Percentiles rank a stretch among this genome's conserved stretches.
These are phyloP conservation scores for Penicillium paradoxum DNA, from an alignment of 495 filamentous ascomycete species.

Conservation along the genomic window DNA sequence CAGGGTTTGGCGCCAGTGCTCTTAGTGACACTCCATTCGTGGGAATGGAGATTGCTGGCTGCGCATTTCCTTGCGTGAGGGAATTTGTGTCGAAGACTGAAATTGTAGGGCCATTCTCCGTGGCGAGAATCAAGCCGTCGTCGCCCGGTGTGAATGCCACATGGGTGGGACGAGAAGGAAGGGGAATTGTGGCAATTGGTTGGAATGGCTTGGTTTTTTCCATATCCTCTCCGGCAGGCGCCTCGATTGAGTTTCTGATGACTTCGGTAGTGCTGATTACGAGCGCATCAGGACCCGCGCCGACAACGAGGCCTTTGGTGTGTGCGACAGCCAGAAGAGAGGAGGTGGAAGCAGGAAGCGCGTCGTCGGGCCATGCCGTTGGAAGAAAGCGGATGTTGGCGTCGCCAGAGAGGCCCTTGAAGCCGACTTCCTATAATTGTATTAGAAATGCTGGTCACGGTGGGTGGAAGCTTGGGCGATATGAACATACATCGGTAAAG, in stretches of 20 bases:
- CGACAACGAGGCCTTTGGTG: slow-evolving; percentile 75
- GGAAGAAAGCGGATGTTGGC: slow-evolving; percentile 75
- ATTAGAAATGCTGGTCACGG: slow-evolving; percentile 6
- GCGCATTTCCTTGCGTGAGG: slow-evolving; percentile 59
- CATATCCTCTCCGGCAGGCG: slow-evolving; percentile 50
- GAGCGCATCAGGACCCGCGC: slow-evolving; percentile 76
- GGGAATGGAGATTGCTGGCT: slow-evolving; percentile 64
- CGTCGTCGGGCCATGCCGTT: slow-evolving; percentile 67
- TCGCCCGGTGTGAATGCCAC: slow-evolving; percentile 85
- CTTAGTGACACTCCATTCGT: slow-evolving; percentile 73
- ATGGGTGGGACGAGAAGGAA: slow-evolving; percentile 77
- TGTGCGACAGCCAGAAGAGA: slow-evolving; percentile 85
- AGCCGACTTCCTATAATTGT: slow-evolving; percentile 64
- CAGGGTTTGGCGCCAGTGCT: slow-evolving; percentile 75
- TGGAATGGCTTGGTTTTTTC: slow-evolving; percentile 63
- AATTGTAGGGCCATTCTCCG: slow-evolving; percentile 75
- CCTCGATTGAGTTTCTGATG: slow-evolving; percentile 69
- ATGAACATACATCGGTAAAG: slow-evolving; percentile 41
- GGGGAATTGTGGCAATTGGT: slow-evolving; percentile 64
- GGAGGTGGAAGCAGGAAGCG: slow-evolving; percentile 70
- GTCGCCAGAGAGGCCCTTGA: slow-evolving; percentile 73
- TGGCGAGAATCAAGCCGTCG: slow-evolving; percentile 74
- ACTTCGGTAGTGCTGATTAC: slow-evolving; percentile 71
- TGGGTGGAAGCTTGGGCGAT: background rate
- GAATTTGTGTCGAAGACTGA: slow-evolving; percentile 71